A percentile compares a stretch with the other conserved stretches of the same genome.
phyloP scores from a whole-genome alignment of 2,329 filamentous ascomycete species.

The Teratosphaeria destructans region DNA sequence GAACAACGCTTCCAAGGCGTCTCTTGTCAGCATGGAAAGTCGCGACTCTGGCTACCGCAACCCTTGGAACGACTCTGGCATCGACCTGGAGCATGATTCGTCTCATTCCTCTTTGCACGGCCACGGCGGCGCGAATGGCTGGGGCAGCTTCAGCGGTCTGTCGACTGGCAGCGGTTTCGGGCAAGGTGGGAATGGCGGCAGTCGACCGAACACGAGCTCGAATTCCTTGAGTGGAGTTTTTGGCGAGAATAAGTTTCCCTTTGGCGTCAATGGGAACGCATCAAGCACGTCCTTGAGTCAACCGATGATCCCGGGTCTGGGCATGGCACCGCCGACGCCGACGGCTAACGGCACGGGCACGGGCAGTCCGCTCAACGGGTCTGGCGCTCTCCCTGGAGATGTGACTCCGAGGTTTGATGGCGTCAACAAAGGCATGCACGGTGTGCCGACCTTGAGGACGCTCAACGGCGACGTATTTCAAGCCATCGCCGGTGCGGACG shows the following conservation, averaged over 20 bases:
- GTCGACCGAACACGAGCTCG: conserved; percentile 54
- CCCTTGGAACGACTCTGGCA: conserved; percentile 95
- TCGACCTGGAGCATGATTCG: conserved; percentile 82
- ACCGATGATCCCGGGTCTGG: conserved; percentile 29
- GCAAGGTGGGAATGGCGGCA: conserved; percentile 46
- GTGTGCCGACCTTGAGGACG: not conserved
- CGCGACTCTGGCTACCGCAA: conserved; percentile 91
- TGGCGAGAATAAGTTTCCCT: conserved; percentile 52
- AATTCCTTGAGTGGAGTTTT: conserved; percentile 53
- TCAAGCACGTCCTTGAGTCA: conserved; percentile 29
- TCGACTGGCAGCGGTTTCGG: conserved; percentile 9
- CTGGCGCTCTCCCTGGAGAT: conserved; percentile 17
- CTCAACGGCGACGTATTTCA: not conserved
- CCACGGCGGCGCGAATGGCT: conserved; percentile 35
- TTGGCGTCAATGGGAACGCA: conserved; percentile 38
- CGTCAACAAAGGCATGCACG: conserved; percentile 1
- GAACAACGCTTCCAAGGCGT: conserved; percentile 88
- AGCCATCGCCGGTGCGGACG: not conserved
- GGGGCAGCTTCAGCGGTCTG: conserved; percentile 23
- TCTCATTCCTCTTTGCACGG: conserved; percentile 5
- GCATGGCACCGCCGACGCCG: conserved; percentile 16
- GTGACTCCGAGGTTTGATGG: conserved; percentile 26
- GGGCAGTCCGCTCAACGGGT: not conserved
- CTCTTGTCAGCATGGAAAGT: conserved; percentile 90
- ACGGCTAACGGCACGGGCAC: not conserved